phyloP scores from a whole-genome alignment of 129 eudicot genomes.

The Flaveria linearis region DNA sequence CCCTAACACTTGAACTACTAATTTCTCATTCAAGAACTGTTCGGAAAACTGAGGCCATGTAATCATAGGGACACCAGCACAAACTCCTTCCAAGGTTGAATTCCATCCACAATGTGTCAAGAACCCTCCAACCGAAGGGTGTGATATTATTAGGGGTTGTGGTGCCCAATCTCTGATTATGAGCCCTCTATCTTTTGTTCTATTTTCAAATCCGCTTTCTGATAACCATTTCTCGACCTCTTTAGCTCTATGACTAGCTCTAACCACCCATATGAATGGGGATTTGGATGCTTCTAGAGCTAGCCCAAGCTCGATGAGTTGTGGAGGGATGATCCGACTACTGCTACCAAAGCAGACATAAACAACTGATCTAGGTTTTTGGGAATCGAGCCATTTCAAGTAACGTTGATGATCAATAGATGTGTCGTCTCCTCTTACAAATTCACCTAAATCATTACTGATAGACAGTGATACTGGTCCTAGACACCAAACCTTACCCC shows the following conservation, averaged over 20 bases:
- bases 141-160: slow-evolving; percentile 54
- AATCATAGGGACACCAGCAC: slow-evolving; percentile 29
- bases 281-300: slow-evolving; percentile 54
- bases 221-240: slow-evolving; percentile 55
- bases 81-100: slow-evolving; percentile 32
- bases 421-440: too few relatives aligned
- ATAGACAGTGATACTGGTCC: slow-evolving; percentile 67
- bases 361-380: slow-evolving; percentile 43
- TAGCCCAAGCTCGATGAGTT: slow-evolving; percentile 53
- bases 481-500: slow-evolving; percentile 57
- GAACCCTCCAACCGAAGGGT: slow-evolving; percentile 49
- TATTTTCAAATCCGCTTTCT: slow-evolving; percentile 48
- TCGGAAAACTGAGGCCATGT: slow-evolving; percentile 41
- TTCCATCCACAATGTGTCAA: slow-evolving; percentile 41
- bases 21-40: slow-evolving; percentile 39
- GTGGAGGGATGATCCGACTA: slow-evolving; percentile 35
- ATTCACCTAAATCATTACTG: slow-evolving; percentile 26
- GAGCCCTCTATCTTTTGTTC: slow-evolving; percentile 49
- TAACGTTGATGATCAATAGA: slow-evolving; percentile 21
- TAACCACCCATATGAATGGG: slow-evolving; percentile 61
- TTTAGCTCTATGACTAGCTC: slow-evolving; percentile 40
- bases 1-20: slow-evolving; percentile 28
- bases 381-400: slow-evolving; percentile 50
- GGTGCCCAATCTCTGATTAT: slow-evolving; percentile 68
- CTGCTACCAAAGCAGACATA: slow-evolving; percentile 63